These are phyloP conservation scores for Magnolia kwangsiensis DNA, from an alignment of 164 flowering plant species.

Conservation along the genomic window DNA sequence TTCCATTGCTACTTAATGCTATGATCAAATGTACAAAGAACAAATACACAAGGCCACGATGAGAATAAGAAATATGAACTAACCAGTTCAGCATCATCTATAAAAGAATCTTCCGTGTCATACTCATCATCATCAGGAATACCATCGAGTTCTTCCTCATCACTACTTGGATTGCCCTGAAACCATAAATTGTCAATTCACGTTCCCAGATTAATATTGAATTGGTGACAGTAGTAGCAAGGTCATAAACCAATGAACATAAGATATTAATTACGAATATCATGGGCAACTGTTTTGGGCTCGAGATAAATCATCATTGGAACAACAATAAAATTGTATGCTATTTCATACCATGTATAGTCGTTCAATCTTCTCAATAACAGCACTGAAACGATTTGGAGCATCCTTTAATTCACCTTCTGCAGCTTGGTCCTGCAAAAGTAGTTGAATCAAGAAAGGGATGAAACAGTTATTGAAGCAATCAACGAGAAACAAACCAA, in stretches of 20 bases:
- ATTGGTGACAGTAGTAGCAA: conserved; percentile 6
- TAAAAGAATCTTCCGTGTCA: conserved; percentile 97
- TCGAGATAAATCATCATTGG: not conserved
- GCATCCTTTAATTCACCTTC: conserved; percentile 57
- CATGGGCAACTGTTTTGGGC: not conserved
- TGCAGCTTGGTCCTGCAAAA: conserved; percentile 35
- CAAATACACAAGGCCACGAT: not conserved
- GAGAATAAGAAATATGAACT: conserved; percentile 20
- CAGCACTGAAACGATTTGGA: conserved; percentile 84
- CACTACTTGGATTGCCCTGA: conserved; percentile 91
- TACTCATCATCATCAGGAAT: conserved; percentile 96
- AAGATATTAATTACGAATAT: not conserved
- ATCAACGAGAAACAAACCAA: not conserved
- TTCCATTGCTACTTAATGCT: not conserved
- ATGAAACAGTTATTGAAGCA: not conserved
- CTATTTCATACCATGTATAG: conserved; percentile 66
- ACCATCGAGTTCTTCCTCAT: conserved; percentile 82
- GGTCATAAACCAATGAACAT: not conserved
- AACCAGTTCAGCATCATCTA: conserved; percentile 96
- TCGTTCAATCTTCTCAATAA: conserved; percentile 96
- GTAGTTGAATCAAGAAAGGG: not conserved
- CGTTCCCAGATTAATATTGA: not conserved
- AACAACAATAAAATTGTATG: not conserved
- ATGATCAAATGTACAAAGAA: not conserved
- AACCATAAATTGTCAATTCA: conserved; percentile 9